phyloP scores from a whole-genome alignment of 106 monocot genomes.

The Dendrobium chrysotoxum region DNA sequence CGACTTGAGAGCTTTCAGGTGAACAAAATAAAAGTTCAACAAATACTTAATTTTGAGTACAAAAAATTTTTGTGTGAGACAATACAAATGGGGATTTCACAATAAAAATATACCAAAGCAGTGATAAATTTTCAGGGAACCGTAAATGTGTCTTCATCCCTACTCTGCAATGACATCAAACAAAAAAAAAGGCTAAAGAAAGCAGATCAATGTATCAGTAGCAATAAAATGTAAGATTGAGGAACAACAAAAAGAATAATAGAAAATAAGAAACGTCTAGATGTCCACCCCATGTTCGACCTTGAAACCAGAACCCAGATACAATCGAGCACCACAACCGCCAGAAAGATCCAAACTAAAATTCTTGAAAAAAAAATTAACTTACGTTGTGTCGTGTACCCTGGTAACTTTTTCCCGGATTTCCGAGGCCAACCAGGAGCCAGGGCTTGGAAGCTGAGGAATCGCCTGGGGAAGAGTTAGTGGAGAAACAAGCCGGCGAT shows the following conservation, averaged over 20 bases:
- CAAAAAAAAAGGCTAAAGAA: background rate
- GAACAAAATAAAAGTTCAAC: background rate
- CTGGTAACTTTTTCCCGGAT: slow-evolving; percentile 16
- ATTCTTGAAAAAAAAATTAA: background rate
- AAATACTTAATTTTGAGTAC: background rate
- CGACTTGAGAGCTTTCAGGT: no score
- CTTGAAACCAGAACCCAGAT: background rate
- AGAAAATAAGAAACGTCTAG: background rate
- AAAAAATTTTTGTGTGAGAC: background rate
- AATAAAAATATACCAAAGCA: background rate
- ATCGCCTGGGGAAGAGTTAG: background rate
- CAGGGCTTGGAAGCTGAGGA: slow-evolving; percentile 9
- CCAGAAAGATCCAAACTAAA: background rate
- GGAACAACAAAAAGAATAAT: background rate
- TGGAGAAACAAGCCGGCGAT: background rate
- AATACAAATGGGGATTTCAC: background rate
- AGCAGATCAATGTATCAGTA: background rate
- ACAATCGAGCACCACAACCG: background rate
- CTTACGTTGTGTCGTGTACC: slow-evolving; percentile 18
- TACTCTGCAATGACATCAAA: background rate
- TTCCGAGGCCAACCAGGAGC: slow-evolving; percentile 21
- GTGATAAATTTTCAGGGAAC: no score
- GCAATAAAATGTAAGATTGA: background rate
- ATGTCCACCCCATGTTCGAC: background rate
- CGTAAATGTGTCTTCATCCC: background rate